Base-by-base conservation (phyloP, 257 asterid genomes). In the Penstemon newberryi region DNA sequence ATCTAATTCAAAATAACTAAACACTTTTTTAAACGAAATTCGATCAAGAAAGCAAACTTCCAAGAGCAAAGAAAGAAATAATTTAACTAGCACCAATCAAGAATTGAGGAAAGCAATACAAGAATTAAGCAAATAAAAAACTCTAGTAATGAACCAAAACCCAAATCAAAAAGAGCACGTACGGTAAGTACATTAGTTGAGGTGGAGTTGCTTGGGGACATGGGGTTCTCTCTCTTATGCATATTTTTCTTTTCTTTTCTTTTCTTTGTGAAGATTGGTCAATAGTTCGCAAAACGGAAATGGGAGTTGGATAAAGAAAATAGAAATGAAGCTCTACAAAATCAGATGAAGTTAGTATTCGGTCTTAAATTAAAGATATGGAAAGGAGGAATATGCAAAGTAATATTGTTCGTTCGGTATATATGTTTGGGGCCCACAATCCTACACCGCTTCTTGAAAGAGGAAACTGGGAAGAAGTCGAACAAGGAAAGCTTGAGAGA, bases 161-260 rank as follows among this genome's bases (percentile, higher is more conserved):
- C 18, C 33, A 62, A 49, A 2, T 12, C 68, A 36, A 66, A 10
- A 4, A 51, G 47, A 40, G 1, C 4, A 7, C 49, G 46, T 12
- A 33, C 76, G 39, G 46, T 12, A 33, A 73, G 39, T 64, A 73
- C 79, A 69, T 70, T 62, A 66, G 44, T 54, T 66, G 77, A 55
- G 38, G 53, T 66, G 61, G 44, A 58, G 37, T 69, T 66, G 69
- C 56, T 78, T 40, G 79, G 74, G 39, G 77, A 60, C 74, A 70
- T 65, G 47, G 75, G 64, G 67, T 64, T 62, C 45, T 67, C 64
- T 66, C 38, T 57, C 73, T 41, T 43, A 44, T 66, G 37, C 77
- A 70, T 60, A 12, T 59, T 43, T 7, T 8, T 64, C 54, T 47
- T 25, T 66, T 15, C 54, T 47, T 25, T 66, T 15, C 36, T n/a